Base-by-base conservation (phyloP, 1,284 basidiomycete species). In the Naganishia sp. region DNA sequence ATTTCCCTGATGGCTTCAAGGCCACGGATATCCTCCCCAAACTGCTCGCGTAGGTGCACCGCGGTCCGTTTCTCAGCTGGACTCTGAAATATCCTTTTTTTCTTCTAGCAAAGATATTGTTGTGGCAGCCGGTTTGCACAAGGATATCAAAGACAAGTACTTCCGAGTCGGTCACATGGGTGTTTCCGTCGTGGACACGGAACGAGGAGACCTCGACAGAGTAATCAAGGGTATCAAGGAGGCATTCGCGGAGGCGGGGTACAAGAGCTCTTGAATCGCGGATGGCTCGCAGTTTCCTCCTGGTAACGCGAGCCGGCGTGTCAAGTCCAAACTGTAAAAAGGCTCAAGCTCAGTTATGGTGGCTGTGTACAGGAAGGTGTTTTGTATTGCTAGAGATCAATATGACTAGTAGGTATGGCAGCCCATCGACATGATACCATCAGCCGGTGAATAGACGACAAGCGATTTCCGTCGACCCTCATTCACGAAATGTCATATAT, bases 91-190 rank as follows among this genome's bases (percentile, higher is more conserved):
- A 71, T 73, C 43, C 67, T 72, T 56, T 68, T 56, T 68, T 71
- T 72, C 15, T 23, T 55, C 1, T 64, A 75, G 72, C 56, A 86
- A 85, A 72, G 88, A 87, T 57, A 83, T 99, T 66, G 85, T 97
- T 46, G 86, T 93, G 49, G 93, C 95, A 43, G 94, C 89, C 54
- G 95, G 95, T 31, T 80, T 99, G 71, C 92, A 97, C 81, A 86
- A 89, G 73, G 86, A 85, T 45, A 87, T 90, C 80, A 96, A 93
- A 84, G 89, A 91, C 86, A 73, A 71, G 81, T 84, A 74, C 72
- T 75, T 75, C 71, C 70, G 74, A 33, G 72, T 80, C 64, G 75
- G 92, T 28, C 94, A 96, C 79, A 95, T 97, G 93, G 94, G 94
- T 64, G 79, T 90, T 66, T 89, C 89, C 10, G 93, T 86, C 31